phyloP scores from a whole-genome alignment of 768 basidiomycete genomes.

The Lactarius indigo region DNA sequence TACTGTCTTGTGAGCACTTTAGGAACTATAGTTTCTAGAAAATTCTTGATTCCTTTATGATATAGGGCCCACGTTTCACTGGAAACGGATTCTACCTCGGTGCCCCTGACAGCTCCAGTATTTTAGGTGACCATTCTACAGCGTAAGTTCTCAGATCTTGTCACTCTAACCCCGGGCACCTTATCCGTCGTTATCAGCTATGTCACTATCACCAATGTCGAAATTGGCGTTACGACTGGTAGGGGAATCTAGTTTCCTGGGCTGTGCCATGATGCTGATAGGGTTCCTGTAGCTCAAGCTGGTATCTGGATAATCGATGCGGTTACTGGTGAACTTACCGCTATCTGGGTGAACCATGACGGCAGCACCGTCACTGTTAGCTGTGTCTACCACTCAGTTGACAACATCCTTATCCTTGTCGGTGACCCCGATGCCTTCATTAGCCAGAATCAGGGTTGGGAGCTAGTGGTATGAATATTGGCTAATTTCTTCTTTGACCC shows the following conservation, averaged over 20 bases:
- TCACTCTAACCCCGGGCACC: no score
- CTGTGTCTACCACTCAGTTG: background rate
- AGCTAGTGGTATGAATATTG: background rate
- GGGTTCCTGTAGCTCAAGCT: background rate
- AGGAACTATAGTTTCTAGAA: background rate
- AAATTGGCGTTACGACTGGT: background rate
- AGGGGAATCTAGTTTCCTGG: background rate
- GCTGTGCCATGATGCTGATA: background rate
- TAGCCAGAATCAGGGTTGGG: background rate
- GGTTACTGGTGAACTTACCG: background rate
- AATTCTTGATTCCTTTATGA: background rate
- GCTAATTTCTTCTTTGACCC: background rate
- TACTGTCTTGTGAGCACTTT: background rate
- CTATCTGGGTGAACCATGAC: background rate
- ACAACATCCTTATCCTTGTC: background rate
- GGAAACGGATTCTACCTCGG: background rate
- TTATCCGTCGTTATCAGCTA: background rate
- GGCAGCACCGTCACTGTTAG: background rate
- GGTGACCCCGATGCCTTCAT: background rate
- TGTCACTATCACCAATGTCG: background rate
- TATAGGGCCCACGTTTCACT: background rate
- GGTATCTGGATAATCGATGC: background rate
- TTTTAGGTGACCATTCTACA: no score
- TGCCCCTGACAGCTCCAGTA: background rate
- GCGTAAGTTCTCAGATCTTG: background rate